Percentiles rank a stretch among this genome's conserved stretches.
Evolutionary conservation across 2,329 filamentous ascomycete species (phyloP).

Genomic region (Xylaria sp.): DNA sequence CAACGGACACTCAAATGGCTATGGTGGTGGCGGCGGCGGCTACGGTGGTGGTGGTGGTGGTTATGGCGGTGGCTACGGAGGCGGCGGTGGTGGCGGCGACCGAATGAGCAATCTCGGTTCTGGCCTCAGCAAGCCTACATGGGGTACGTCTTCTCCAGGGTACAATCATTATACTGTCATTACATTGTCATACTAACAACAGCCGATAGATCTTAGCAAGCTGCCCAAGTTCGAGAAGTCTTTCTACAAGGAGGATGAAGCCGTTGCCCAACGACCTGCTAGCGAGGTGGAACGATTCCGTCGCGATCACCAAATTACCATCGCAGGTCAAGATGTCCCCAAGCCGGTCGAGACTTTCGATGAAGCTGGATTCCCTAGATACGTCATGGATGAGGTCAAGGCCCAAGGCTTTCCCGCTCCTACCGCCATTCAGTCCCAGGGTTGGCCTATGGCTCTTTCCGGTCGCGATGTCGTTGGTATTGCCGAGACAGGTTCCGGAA

Average conservation of each 20-base stretch:
- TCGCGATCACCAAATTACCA: conserved; percentile 82
- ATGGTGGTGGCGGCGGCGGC: conserved; percentile 55
- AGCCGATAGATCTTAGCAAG: conserved; percentile 71
- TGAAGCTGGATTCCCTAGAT: conserved; percentile 94
- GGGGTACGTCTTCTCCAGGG: conserved; percentile 70
- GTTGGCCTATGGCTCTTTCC: conserved; percentile 98
- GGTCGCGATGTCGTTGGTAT: conserved; percentile 99
- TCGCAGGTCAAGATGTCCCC: conserved; percentile 83
- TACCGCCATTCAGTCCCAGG: conserved; percentile 96
- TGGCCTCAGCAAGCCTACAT: conserved; percentile 86
- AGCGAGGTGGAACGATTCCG: conserved; percentile 91
- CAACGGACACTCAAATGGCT: conserved; percentile 59
- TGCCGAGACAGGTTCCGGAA: conserved; percentile 98
- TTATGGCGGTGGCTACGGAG: conserved; percentile 60
- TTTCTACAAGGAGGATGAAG: conserved; percentile 96
- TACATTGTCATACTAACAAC: conserved; percentile 42
- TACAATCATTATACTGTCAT: conserved; percentile 12
- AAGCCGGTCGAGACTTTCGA: conserved; percentile 97
- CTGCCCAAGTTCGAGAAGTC: conserved; percentile 98
- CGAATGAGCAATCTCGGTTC: conserved; percentile 93
- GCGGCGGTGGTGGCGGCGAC: conserved; percentile 75
- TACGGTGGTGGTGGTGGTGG: conserved; percentile 62
- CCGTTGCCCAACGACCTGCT: conserved; percentile 76
- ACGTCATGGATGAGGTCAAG: conserved; percentile 99
- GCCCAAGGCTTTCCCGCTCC: conserved; percentile 93